Evolutionary conservation across 2,329 filamentous ascomycete genomes (phyloP), one percentile per base, ranked within the genome.

Genomic region (Acarospora socialis): DNA sequence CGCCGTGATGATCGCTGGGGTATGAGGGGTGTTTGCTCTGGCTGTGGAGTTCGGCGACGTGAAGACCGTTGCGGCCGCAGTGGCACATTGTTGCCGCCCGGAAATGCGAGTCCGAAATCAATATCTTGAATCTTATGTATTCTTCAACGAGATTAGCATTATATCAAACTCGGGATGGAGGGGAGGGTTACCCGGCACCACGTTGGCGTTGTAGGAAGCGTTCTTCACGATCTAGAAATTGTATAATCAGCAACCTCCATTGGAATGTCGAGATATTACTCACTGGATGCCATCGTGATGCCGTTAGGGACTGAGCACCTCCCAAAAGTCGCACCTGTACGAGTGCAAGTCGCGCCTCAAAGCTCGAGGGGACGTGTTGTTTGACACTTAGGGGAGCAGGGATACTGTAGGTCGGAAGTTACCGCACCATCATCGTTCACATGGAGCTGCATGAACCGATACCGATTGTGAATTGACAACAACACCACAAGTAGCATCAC

Each of bases 281-380:
- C 14, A 15, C 18, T 15, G 21, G 19, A 31, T n/a, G 16, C 14
- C 21, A 28, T 36, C 28, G 44, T 35, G 12, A 39, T 12, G 37
- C 42, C 13, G 14, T 38, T 23, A 34, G 38, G 27, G 50, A 52
- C 9, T 35, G 42, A 20, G 59, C 64, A 1, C 63, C 63, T 0
- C n/a, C n/a, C 43, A 52, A 18, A 6, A 10, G 4, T 13, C 23
- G 16, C 2, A 3, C 12, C 23, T 25, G 23, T 25, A n/a, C n/a
- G n/a, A n/a, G n/a, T n/a, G n/a, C n/a, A n/a, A n/a, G n/a, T 15
- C 12, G 12, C 23, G 23, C 23, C 12, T 25, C 16, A 7, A 7
- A 25, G 5, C 16, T 25, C 23, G 5, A 15, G 22, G 23, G 16
- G 23, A 25, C 23, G 23, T 25, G 23, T 13, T 25, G 23, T 25